Evolutionary conservation across 768 basidiomycete species (phyloP), one percentile per base, ranked within the genome.

Genomic region (Boletus coccyginus): DNA sequence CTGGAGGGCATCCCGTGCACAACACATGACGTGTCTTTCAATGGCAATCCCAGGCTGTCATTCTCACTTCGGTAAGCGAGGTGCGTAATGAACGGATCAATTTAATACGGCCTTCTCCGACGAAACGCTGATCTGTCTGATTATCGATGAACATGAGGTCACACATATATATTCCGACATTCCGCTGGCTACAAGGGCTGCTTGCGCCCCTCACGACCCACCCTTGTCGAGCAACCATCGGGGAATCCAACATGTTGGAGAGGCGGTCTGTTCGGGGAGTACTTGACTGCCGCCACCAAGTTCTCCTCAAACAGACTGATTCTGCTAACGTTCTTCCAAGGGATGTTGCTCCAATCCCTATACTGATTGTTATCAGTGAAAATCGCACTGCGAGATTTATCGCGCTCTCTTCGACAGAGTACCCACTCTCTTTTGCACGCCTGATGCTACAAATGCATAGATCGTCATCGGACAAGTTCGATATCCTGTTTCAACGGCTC

Each of bases 191-290:
- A 32, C 40, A n/a, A 17, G 19, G 19, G 10, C 5, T 11, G 8
- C n/a, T 29, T 1, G 24, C 46, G 35, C n/a, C 2, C 27, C 19
- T 35, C 33, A 27, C 19, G 3, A 36, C 36, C 44, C 13, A 19
- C 29, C 40, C 35, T 17, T 19, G 27, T 43, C 41, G 4, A 38
- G 16, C 21, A 33, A 33, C n/a, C 35, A 16, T 10, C 14, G 35
- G 19, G 19, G 27, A 27, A 27, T 21, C 27, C 41, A 35, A 11
- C 31, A 11, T 14, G 10, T 13, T 3, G 56, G 14, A 19, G 55
- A 59, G 27, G 33, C 24, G 27, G 33, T 38, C 29, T 52, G 57
- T 52, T 52, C 27, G 49, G 57, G 44, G 49, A 58, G 38, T 13
- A 52, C 39, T 52, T 59, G 57, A 58, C 35, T 52, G 27, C 27